phyloP scores from a whole-genome alignment of 208 protist genomes.

The Herpetomonas tarakana region DNA sequence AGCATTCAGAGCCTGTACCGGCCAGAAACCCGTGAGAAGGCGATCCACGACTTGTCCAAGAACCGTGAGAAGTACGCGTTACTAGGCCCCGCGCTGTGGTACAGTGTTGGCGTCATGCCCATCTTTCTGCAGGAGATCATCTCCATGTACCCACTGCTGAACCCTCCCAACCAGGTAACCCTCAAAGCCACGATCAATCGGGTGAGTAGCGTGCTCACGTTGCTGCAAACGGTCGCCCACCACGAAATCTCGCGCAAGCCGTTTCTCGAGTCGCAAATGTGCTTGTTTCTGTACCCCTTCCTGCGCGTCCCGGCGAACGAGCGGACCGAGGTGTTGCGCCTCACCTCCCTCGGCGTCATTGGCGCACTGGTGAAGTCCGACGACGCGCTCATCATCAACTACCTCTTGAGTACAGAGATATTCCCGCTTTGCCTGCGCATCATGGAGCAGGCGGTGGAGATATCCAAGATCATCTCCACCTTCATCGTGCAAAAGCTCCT shows the following conservation, averaged over 20 bases:
- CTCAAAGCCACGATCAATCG: slow-evolving; percentile 87
- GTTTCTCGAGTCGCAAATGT: slow-evolving; percentile 99
- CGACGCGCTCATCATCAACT: slow-evolving; percentile 92
- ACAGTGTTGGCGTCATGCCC: slow-evolving; percentile 97
- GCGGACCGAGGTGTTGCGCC: slow-evolving; percentile 96
- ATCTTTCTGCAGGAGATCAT: slow-evolving; percentile 99
- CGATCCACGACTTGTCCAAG: slow-evolving; percentile 94
- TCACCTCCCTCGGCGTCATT: slow-evolving; percentile 99
- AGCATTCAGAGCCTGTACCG: slow-evolving; percentile 65
- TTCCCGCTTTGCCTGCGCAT: slow-evolving; percentile 99
- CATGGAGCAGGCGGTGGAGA: slow-evolving; percentile 97
- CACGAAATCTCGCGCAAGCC: slow-evolving; percentile 95
- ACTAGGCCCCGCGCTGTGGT: slow-evolving; percentile 97
- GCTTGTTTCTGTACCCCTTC: slow-evolving; percentile 99
- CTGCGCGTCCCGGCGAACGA: slow-evolving; percentile 94
- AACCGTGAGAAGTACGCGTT: slow-evolving; percentile 92
- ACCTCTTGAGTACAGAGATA: slow-evolving; percentile 98
- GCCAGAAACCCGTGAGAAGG: slow-evolving; percentile 84
- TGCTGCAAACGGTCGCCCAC: slow-evolving; percentile 98
- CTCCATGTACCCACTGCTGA: slow-evolving; percentile 97
- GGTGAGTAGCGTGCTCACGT: slow-evolving; percentile 98
- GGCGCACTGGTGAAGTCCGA: slow-evolving; percentile 97
- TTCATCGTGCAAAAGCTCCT: slow-evolving; percentile 99
- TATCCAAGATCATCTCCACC: slow-evolving; percentile 98
- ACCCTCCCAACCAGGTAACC: slow-evolving; percentile 41